These are phyloP conservation scores for Trichophyton schoenleinii DNA, from an alignment of 2,329 filamentous ascomycete genomes.

Conservation along the genomic window DNA sequence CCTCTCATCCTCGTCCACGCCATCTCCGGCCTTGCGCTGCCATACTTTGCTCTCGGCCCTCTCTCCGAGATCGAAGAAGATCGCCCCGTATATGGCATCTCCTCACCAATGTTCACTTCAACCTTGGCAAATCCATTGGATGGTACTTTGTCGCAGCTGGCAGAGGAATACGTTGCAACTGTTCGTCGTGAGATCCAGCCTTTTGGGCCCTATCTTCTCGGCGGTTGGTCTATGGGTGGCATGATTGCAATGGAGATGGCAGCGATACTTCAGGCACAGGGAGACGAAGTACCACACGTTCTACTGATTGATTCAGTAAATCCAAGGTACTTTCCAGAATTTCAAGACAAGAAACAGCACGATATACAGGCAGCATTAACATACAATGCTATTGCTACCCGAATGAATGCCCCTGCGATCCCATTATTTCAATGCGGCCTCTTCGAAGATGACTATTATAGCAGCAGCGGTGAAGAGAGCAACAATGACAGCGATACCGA, in stretches of 20 bases:
- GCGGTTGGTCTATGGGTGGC: constrained; percentile 28
- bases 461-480: constrained; percentile 7
- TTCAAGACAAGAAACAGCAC: constrained; percentile 8
- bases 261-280: constrained; percentile 10
- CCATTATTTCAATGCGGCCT: constrained; percentile 5
- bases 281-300: constrained; percentile 14
- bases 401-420: constrained; percentile 8
- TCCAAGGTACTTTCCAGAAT: constrained; percentile 10
- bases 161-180: constrained; percentile 14
- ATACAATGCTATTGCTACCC: constrained; percentile 8
- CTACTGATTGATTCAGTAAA: constrained; percentile 17
- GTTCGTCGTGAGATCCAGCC: constrained; percentile 20
- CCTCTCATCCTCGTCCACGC: constrained; percentile 16
- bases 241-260: constrained; percentile 22
- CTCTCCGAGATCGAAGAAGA: constrained; percentile 9
- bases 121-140: constrained; percentile 11
- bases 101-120: constrained; percentile 15
- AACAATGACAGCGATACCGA: constrained; percentile 4
- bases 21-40: constrained; percentile 15
- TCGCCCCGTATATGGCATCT: constrained; percentile 16
- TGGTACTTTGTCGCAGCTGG: constrained; percentile 12
- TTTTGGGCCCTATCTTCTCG: constrained; percentile 27
- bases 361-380: constrained; percentile 7
- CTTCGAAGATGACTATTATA: constrained; percentile 7
- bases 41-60: constrained; percentile 15